phyloP scores from a whole-genome alignment of 495 filamentous ascomycete species.

The Penicillium cataractarum region DNA sequence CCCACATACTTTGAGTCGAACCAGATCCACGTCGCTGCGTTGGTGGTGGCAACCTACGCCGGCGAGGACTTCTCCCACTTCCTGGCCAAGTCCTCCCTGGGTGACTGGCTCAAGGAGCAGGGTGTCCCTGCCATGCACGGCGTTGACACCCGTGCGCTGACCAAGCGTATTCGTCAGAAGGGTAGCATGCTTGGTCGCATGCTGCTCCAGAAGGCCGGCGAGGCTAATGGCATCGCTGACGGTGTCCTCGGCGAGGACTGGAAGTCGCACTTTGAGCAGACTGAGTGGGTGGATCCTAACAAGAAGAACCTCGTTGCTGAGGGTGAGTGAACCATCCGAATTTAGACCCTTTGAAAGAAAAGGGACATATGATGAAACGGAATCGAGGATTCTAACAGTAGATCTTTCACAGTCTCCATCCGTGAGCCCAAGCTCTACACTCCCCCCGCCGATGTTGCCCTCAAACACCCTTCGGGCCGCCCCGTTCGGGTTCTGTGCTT shows the following conservation, averaged over 20 bases:
- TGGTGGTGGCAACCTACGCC: conserved; percentile 86
- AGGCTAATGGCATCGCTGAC: conserved; percentile 49
- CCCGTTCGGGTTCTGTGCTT: conserved; percentile 84
- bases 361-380: not conserved
- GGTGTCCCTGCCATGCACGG: conserved; percentile 95
- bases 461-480: conserved; percentile 86
- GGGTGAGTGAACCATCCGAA: conserved; percentile 61
- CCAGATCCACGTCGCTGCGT: conserved; percentile 88
- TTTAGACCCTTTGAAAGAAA: not conserved
- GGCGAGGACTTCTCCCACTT: conserved; percentile 95
- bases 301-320: conserved; percentile 87
- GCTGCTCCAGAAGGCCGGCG: conserved; percentile 66
- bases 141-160: conserved; percentile 90
- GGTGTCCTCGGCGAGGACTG: conserved; percentile 55
- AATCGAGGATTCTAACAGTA: conserved; percentile 5
- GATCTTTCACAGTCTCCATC: conserved; percentile 71
- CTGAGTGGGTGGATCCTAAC: conserved; percentile 92
- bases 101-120: conserved; percentile 94
- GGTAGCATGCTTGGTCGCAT: conserved; percentile 96
- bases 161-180: conserved; percentile 88
- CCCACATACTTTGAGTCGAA: conserved; percentile 90
- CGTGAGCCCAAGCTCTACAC: conserved; percentile 78
- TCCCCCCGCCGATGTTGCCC: conserved; percentile 64
- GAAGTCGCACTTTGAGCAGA: conserved; percentile 69
- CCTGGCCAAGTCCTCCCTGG: conserved; percentile 85